phyloP scores from a whole-genome alignment of 169 alveolate species.

The Neospora caninum region DNA sequence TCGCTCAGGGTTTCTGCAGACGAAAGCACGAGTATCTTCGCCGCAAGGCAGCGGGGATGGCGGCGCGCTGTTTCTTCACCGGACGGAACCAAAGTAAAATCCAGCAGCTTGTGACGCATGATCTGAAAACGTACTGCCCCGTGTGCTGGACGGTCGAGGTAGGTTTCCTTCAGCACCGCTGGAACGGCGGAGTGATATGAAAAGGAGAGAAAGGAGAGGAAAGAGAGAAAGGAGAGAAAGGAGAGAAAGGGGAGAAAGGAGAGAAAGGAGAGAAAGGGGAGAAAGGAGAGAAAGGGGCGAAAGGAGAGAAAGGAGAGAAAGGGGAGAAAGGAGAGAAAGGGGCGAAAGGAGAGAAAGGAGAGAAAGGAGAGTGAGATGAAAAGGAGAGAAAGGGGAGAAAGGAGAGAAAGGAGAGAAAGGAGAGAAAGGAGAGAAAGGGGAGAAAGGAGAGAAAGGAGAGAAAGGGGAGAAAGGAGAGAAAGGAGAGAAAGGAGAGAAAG shows the following conservation, averaged over 20 bases:
- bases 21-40: neutral
- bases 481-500: too few relatives aligned
- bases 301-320: neutral
- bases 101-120: neutral
- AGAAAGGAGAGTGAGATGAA: neutral
- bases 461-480: too few relatives aligned
- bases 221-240: too few relatives aligned
- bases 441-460: too few relatives aligned
- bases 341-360: too few relatives aligned
- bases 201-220: too few relatives aligned
- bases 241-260: too few relatives aligned
- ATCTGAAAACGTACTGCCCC: neutral
- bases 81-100: neutral
- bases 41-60: neutral
- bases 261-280: too few relatives aligned
- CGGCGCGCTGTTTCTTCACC: slow-evolving; percentile 12
- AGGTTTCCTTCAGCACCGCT: neutral
- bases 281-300: neutral
- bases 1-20: neutral
- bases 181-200: neutral
- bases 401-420: too few relatives aligned
- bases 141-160: neutral
- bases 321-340: too few relatives aligned
- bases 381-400: too few relatives aligned
- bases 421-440: too few relatives aligned